A percentile compares a stretch with the other conserved stretches of the same genome.
These are phyloP conservation scores for Brettanomyces naardenensis DNA, from an alignment of 805 yeast species.

Conservation along the genomic window DNA sequence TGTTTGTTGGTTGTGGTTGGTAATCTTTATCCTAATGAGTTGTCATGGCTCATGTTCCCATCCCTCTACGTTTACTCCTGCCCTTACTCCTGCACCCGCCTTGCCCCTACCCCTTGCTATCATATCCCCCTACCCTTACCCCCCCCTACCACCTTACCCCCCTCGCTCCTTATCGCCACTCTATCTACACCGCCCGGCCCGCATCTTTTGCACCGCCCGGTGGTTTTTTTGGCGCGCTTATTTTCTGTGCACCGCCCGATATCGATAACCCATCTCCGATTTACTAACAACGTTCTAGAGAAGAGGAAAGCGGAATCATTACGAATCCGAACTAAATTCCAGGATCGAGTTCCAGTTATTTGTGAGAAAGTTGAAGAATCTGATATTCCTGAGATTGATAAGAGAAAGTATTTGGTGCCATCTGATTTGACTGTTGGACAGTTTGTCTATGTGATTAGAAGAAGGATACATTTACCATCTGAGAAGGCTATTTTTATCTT, in stretches of 20 bases:
- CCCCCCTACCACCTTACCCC: no score
- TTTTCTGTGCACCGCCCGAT: not conserved
- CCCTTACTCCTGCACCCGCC: no score
- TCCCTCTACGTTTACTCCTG: no score
- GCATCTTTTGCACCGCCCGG: no score
- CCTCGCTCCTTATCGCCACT: no score
- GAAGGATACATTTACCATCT: slow-evolving; percentile 89
- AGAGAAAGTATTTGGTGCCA: slow-evolving; percentile 94
- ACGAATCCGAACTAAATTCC: slow-evolving; percentile 81
- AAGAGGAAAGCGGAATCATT: slow-evolving; percentile 93
- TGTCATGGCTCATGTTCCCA: no score
- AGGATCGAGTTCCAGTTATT: slow-evolving; percentile 91
- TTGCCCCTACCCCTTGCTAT: no score
- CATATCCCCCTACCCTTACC: no score
- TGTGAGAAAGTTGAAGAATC: slow-evolving; percentile 97
- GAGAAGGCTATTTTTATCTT: slow-evolving; percentile 98
- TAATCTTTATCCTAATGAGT: no score
- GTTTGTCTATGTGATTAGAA: slow-evolving; percentile 94
- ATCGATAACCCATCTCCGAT: slow-evolving; percentile 1
- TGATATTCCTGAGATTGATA: slow-evolving; percentile 93
- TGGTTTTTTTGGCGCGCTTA: no score
- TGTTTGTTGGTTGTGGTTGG: no score
- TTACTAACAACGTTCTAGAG: slow-evolving; percentile 28
- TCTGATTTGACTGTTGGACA: slow-evolving; percentile 96
- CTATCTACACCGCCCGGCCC: not conserved